These are phyloP conservation scores for Bipolaris sorokiniana DNA, from an alignment of 2,329 filamentous ascomycete species.

Conservation along the genomic window DNA sequence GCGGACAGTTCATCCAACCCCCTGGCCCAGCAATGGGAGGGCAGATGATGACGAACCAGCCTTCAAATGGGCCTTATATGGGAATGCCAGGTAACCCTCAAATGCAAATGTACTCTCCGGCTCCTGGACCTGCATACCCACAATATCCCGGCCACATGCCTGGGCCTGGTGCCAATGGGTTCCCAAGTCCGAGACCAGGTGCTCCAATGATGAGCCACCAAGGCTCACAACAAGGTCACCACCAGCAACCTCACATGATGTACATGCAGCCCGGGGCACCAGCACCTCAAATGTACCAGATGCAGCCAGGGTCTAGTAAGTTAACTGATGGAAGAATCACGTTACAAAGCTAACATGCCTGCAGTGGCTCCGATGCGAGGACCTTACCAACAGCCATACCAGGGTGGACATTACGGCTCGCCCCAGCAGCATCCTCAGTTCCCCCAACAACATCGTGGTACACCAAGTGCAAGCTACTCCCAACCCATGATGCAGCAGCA, in stretches of 20 bases:
- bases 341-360: constrained; percentile 14
- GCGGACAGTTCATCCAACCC: constrained; percentile 74
- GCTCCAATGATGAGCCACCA: constrained; percentile 93
- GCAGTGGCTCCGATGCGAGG: constrained; percentile 50
- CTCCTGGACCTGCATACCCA: constrained; percentile 69
- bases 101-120: constrained; percentile 82
- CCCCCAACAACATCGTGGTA: constrained; percentile 50
- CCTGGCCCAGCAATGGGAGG: constrained; percentile 73
- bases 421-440: constrained; percentile 51
- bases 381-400: constrained; percentile 49
- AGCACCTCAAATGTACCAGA: constrained; percentile 75
- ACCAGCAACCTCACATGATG: constrained; percentile 67
- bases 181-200: constrained; percentile 84
- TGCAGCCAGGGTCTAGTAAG: constrained; percentile 77
- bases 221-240: constrained; percentile 88
- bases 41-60: constrained; percentile 81
- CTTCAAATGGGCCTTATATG: constrained; percentile 72
- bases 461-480: constrained; percentile 49
- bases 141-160: constrained; percentile 58
- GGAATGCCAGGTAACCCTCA: constrained; percentile 71
- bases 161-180: constrained; percentile 73
- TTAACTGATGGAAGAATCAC: constrained; percentile 33
- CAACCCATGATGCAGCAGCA: constrained; percentile 52
- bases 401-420: constrained; percentile 46
- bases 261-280: constrained; percentile 77